Conservation (phyloP, 495 filamentous ascomycete genomes). For the Lepidopterella palustris region DNA sequence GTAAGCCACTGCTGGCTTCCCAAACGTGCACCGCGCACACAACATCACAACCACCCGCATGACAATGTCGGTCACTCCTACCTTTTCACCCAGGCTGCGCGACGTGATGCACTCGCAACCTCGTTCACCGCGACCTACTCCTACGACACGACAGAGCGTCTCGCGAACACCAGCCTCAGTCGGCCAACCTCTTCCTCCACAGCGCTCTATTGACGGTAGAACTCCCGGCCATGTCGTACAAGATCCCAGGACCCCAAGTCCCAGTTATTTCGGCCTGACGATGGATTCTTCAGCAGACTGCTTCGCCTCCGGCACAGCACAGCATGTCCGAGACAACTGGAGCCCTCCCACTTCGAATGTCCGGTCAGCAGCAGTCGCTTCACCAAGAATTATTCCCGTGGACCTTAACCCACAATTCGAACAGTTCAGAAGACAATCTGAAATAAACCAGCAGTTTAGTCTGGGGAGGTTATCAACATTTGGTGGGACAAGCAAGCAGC, state of each 20-base stretch:
- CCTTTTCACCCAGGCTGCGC: conserved; percentile 16
- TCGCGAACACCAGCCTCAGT: conserved; percentile 3
- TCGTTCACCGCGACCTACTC: conserved; percentile 8
- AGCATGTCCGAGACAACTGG: conserved; percentile 59
- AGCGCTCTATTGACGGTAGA: conserved; percentile 13
- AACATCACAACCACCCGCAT: not conserved
- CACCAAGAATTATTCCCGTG: conserved; percentile 61
- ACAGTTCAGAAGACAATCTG: conserved; percentile 63
- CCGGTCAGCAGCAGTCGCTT: conserved; percentile 58
- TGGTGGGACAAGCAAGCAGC: not conserved
- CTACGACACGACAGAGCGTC: conserved; percentile 5
- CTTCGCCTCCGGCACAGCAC: conserved; percentile 52
- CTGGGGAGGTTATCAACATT: conserved; percentile 31
- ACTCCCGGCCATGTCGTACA: conserved; percentile 5
- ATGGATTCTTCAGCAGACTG: conserved; percentile 54
- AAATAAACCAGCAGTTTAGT: conserved; percentile 44
- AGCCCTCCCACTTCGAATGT: conserved; percentile 61
- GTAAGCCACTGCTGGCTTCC: conserved; percentile 1
- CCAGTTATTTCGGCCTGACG: conserved; percentile 76
- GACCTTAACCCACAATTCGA: conserved; percentile 74
- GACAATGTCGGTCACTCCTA: conserved; percentile 19
- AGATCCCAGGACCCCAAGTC: conserved; percentile 44
- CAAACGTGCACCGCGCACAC: not conserved
- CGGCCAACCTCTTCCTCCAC: conserved; percentile 8
- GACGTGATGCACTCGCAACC: conserved; percentile 10